Evolutionary conservation across 768 basidiomycete species (phyloP), one percentile per base, ranked within the genome.

Genomic region (Leccinum broughii): DNA sequence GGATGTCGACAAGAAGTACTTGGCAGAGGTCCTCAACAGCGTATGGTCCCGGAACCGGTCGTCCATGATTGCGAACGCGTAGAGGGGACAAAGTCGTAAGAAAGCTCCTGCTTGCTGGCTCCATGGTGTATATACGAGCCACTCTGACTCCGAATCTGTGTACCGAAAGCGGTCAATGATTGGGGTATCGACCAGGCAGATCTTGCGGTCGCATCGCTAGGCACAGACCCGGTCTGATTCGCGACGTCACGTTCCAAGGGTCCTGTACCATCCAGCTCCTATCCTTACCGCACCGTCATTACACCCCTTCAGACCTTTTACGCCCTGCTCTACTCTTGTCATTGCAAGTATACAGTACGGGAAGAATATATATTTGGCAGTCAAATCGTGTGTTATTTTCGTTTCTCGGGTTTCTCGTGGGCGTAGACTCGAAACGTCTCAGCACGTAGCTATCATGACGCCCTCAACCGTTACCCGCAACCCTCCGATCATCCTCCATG

Each of bases 1-100:
- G 37, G 37, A 10, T 22, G 20, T 20, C 10, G 10, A 20, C 5
- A 44, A 10, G 44, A 17, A 26, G 17, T 34, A 34, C 11, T 34
- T 34, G 34, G 34, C 34, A 34, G 28, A 28, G 24, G 46, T n/a
- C 14, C 15, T 41, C n/a, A 35, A 34, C 48, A 28, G 49, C 48
- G 62, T 37, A 63, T 56, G 56, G 58, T 58, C 32, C 57, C 15
- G 24, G 30, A 57, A 46, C 55, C 54, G 22, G 35, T 48, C 30
- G 4, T 35, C 24, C 3, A 52, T 11, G 10, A 24, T n/a, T 15
- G 24, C 32, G 32, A 54, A 35, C 26, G 34, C 34, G 13, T 28
- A 22, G 48, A 37, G 62, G 55, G 48, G 22, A 34, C 48, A 10
- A 26, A 22, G 48, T 13, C 22, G 7, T 7, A 49, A 24, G 4